Conservation (phyloP, 2,329 filamentous ascomycete species). For the Parasarocladium wereldwijsianum region DNA sequence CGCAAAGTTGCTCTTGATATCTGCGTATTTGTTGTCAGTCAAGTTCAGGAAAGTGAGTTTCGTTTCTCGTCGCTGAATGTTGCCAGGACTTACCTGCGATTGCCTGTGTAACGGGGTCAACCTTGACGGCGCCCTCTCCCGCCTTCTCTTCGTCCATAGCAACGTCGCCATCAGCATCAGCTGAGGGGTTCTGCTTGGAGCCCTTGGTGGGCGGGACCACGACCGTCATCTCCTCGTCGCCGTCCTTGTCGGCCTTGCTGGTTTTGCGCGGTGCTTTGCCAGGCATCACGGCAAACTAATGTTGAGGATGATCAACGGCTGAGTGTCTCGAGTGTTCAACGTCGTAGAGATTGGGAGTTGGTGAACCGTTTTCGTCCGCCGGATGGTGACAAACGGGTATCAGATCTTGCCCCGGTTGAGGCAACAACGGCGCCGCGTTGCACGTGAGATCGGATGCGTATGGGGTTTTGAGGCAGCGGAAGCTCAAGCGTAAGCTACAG, state of each 20-base stretch:
- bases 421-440: too few species aligned
- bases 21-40: slow-evolving; percentile 33
- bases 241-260: slow-evolving; percentile 43
- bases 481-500: too few species aligned
- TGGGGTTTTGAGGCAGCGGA: too few species aligned
- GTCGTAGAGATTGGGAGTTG: too few species aligned
- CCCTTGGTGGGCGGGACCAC: slow-evolving; percentile 62
- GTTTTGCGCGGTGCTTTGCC: slow-evolving; percentile 61
- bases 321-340: too few species aligned
- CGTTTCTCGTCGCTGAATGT: too few species aligned
- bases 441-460: too few species aligned
- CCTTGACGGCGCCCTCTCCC: slow-evolving; percentile 37
- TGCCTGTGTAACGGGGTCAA: slow-evolving; percentile 46
- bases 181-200: slow-evolving; percentile 40
- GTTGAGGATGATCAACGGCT: background rate
- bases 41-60: too few species aligned
- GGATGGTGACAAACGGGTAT: too few species aligned
- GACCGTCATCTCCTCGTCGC: slow-evolving; percentile 68
- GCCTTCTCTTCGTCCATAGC: slow-evolving; percentile 40
- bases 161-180: slow-evolving; percentile 60
- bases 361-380: too few species aligned
- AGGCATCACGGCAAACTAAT: slow-evolving; percentile 36
- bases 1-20: slow-evolving; percentile 88
- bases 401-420: too few species aligned
- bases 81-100: slow-evolving; percentile 42